Base-by-base conservation (phyloP, 176 grass and related monocot species). In the Cymbopogon citratus region DNA sequence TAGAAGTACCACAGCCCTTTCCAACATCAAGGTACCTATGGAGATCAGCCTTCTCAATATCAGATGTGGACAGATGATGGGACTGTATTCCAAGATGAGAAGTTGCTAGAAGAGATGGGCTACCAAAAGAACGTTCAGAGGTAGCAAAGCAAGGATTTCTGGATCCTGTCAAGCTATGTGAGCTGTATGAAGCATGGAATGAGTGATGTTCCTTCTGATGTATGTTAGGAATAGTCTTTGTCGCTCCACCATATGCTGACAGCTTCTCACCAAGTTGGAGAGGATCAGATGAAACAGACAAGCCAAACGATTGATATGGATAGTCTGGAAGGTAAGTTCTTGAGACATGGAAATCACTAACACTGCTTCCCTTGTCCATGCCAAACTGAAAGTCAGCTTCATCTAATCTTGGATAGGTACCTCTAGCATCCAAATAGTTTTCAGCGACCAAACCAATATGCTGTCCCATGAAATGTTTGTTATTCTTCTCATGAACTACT, bases 191-290 rank as follows among this genome's bases (percentile, higher is more conserved):
- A 57, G 49, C 74, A 72, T 13, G 25, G 27, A 41, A 52, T 63
- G 84, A 39, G 41, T 41, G 64, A 59, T 81, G 80, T 83, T 71
- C 73, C 73, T 79, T 76, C 69, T 85, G 86, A 82, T 85, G 70
- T 70, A 57, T 59, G 26, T 15, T 44, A 68, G 41, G 71, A 86
- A 81, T 26, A 76, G 70, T 79, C 26, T 66, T 73, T 75, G 57
- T 63, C 62, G 10, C 59, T 59, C 71, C 78, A 54, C 66, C 75
- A 84, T 54, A 84, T 72, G 80, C 75, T 83, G 86, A 86, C 21
- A 23, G 21, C 25, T 63, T 85, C 14, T 71, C 73, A 35, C 79
- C 27, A 60, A 34, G 49, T 18, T 84, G 83, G 74, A 73, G 27
- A 43, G 70, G 4, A 73, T 81, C 75, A 73, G 60, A 51, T 74